phyloP scores from a whole-genome alignment of 768 basidiomycete species.

The Podaxis rugospora region DNA sequence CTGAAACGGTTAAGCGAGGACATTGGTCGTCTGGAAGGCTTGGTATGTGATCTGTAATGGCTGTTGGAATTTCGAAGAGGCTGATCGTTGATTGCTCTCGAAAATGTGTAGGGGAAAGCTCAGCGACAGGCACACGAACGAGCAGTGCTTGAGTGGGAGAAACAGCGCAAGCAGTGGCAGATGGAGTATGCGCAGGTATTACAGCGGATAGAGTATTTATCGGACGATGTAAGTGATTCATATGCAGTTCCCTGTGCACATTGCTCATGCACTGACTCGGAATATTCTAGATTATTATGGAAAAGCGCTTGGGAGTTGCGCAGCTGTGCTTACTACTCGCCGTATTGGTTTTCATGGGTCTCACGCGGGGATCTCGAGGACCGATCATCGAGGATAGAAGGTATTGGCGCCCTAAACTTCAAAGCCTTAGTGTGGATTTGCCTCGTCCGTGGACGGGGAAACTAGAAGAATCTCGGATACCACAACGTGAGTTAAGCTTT shows the following conservation, averaged over 20 bases:
- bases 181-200: constrained; percentile 66
- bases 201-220: constrained; percentile 67
- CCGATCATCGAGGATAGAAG: constrained; percentile 23
- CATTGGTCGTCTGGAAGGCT: constrained; percentile 69
- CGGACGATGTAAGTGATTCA: constrained; percentile 63
- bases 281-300: constrained; percentile 62
- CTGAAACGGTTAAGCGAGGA: constrained; percentile 74
- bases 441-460: constrained; percentile 28
- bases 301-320: constrained; percentile 85
- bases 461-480: constrained; percentile 11
- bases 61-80: background rate
- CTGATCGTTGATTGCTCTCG: background rate
- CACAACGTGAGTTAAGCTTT: background rate
- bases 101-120: constrained; percentile 49
- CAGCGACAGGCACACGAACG: constrained; percentile 67
- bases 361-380: constrained; percentile 70
- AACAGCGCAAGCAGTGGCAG: constrained; percentile 61
- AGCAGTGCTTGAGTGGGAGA: constrained; percentile 63
- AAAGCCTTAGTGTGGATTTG: constrained; percentile 56
- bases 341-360: constrained; percentile 80
- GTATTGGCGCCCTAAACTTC: constrained; percentile 49
- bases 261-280: background rate
- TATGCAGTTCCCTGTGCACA: background rate
- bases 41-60: constrained; percentile 41
- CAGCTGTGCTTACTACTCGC: constrained; percentile 82